A percentile compares a stretch with the other conserved stretches of the same genome.
Evolutionary conservation across 1,284 basidiomycete species (phyloP).

Genomic region (Neonothopanus nambi): DNA sequence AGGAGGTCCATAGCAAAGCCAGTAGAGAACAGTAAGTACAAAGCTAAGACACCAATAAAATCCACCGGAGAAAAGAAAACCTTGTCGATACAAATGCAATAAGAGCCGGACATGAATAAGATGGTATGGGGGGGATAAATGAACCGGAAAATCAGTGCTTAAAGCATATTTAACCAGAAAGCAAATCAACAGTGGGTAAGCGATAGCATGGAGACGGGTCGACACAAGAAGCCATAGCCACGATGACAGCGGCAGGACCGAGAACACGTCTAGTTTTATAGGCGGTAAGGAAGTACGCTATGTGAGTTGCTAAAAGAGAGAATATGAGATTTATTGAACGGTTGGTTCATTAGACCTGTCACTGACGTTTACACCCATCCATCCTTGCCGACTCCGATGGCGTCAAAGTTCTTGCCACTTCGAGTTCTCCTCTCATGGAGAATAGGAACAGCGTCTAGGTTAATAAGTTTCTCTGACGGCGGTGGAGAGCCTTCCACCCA

Average conservation of each 20-base stretch:
- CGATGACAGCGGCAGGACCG: constrained; percentile 2
- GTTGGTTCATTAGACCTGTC: constrained; percentile 19
- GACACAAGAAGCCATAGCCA: constrained; percentile 5
- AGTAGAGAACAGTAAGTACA: not conserved
- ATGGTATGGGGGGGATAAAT: not conserved
- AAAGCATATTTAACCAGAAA: constrained; percentile 11
- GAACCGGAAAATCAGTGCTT: not conserved
- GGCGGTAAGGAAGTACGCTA: not conserved
- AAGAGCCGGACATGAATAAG: not conserved
- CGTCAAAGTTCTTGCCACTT: constrained; percentile 81
- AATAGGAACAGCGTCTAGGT: constrained; percentile 64
- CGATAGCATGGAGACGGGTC: not conserved
- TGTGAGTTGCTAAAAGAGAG: constrained; percentile 22
- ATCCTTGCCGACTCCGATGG: constrained; percentile 57
- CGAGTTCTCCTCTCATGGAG: constrained; percentile 67
- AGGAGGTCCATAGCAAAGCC: not conserved
- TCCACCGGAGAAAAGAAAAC: not conserved
- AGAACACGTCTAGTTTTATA: constrained; percentile 2
- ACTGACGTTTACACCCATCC: constrained; percentile 46
- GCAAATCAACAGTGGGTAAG: constrained; percentile 8
- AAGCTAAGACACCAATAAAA: not conserved
- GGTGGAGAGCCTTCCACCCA: constrained; percentile 82
- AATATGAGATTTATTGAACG: constrained; percentile 33
- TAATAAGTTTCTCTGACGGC: constrained; percentile 78
- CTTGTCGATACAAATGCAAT: not conserved